Base-by-base conservation (phyloP, 441 rosid genomes). In the Caryocar brasiliense region DNA sequence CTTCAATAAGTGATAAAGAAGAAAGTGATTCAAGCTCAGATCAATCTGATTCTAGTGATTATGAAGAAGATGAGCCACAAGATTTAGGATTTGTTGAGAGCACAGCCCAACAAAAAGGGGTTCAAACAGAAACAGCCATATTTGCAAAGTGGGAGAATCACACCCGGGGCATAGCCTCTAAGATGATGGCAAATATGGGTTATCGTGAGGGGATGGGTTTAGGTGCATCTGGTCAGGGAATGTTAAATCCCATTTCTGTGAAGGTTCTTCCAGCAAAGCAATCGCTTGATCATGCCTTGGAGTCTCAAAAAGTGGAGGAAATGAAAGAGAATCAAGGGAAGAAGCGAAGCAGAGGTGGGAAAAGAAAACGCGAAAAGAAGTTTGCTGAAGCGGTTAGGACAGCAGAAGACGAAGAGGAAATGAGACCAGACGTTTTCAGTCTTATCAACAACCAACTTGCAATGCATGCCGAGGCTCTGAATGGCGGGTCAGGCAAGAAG, bases 81-180 rank as follows among this genome's bases (percentile, higher is more conserved):
- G 95, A 95, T 47, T 50, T 92, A 57, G 97, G 95, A 50, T 74
- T 88, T 72, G 58, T 77, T 34, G 88, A 66, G 42, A 68, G 70
- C 76, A 64, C 74, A 34, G 46, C 71, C 42, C 70, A 55, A 52
- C 77, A 59, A 61, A 79, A 76, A 61, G 95, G 95, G 9, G 42
- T 81, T 34, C 98, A 81, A 64, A 85, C 70, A 11, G 93, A 85
- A 15, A 91, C 98, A 8, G 73, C 74, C 25, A 60, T 81, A 59
- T 91, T 86, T 67, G 91, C 96, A 1, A 85, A 78, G 61, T 91
- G 98, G 98, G 98, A 91, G 77, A 91, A 85, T 61, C 96, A 87
- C 77, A 87, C 96, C 0, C 72, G 97, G 22, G 99, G 95, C 7
- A 70, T 88, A 54, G 97, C 99, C 33, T 92, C 97, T 21, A 88